These are phyloP conservation scores for Metschnikowia santaceciliae DNA, from an alignment of 805 yeast species.

Conservation along the genomic window DNA sequence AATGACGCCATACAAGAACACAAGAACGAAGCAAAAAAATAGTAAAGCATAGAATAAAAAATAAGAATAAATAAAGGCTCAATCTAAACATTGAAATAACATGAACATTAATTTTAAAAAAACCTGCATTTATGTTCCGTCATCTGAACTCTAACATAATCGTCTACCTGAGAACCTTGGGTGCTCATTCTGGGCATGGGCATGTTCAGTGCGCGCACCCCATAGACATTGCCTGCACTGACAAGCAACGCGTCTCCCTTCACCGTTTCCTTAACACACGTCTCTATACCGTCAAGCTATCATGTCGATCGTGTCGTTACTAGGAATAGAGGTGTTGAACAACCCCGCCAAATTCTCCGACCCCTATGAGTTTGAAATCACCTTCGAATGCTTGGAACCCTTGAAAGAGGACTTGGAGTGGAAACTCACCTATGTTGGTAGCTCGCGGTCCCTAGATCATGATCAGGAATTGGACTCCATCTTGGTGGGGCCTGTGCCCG, in stretches of 20 bases:
- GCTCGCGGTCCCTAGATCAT: conserved; percentile 89
- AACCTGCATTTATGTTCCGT: too few species aligned
- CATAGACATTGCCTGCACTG: neutral
- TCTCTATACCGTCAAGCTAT: neutral
- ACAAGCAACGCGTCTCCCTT: conserved; percentile 1
- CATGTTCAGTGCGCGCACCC: neutral
- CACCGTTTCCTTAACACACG: neutral
- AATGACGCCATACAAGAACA: too few species aligned
- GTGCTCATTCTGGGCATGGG: too few species aligned
- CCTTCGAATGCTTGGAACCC: conserved; percentile 94
- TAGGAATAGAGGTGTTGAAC: conserved; percentile 87
- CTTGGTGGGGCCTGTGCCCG: conserved; percentile 98
- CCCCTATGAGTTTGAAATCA: conserved; percentile 93
- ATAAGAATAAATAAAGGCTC: too few species aligned
- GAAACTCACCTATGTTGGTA: conserved; percentile 96
- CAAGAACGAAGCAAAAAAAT: too few species aligned
- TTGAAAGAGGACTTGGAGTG: conserved; percentile 90
- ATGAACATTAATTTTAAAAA: too few species aligned
- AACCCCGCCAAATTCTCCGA: conserved; percentile 94
- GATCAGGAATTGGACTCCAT: conserved; percentile 96
- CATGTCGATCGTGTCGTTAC: conserved; percentile 90
- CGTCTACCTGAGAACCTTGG: too few species aligned
- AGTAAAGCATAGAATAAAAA: too few species aligned
- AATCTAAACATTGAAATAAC: too few species aligned
- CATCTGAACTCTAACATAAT: too few species aligned